Evolutionary conservation across 495 filamentous ascomycete genomes (phyloP).

Genomic region (Wilcoxina mikolae): DNA sequence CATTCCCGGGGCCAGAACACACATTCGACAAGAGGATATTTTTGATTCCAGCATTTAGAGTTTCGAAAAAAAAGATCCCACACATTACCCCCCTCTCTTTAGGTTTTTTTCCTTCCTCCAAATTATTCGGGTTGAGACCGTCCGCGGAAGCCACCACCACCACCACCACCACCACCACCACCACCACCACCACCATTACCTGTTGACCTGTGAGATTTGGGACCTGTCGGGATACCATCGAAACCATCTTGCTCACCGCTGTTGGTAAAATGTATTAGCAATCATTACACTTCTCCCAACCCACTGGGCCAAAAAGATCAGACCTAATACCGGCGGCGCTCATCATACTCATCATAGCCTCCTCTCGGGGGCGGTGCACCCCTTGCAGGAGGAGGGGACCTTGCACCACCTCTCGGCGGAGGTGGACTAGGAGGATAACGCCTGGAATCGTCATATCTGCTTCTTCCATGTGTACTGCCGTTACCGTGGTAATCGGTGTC

Average conservation of each 20-base stretch:
- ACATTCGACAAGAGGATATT: too few species aligned
- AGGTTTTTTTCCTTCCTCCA: too few species aligned
- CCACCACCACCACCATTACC: not conserved
- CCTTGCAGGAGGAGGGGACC: slow-evolving; percentile 19
- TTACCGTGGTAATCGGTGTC: slow-evolving; percentile 21
- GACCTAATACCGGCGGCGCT: slow-evolving; percentile 26
- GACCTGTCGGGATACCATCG: slow-evolving; percentile 2
- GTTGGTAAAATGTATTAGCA: slow-evolving; percentile 1
- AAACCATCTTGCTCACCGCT: not conserved
- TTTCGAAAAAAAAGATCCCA: too few species aligned
- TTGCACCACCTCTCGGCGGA: slow-evolving; percentile 5
- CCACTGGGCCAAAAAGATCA: slow-evolving; percentile 8
- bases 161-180: not conserved
- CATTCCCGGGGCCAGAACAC: not conserved
- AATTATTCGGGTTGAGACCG: not conserved
- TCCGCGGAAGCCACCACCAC: not conserved
- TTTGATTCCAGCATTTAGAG: too few species aligned
- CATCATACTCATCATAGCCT: slow-evolving; percentile 27
- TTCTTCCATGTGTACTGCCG: slow-evolving; percentile 16
- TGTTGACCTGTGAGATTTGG: slow-evolving; percentile 1
- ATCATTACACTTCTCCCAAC: not conserved
- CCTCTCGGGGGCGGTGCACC: slow-evolving; percentile 19
- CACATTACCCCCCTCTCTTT: too few species aligned
- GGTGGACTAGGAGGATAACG: slow-evolving; percentile 8
- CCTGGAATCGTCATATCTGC: slow-evolving; percentile 25